phyloP scores from a whole-genome alignment of 371 early-diverging fungal genomes.

The Chytridium lagenaria region DNA sequence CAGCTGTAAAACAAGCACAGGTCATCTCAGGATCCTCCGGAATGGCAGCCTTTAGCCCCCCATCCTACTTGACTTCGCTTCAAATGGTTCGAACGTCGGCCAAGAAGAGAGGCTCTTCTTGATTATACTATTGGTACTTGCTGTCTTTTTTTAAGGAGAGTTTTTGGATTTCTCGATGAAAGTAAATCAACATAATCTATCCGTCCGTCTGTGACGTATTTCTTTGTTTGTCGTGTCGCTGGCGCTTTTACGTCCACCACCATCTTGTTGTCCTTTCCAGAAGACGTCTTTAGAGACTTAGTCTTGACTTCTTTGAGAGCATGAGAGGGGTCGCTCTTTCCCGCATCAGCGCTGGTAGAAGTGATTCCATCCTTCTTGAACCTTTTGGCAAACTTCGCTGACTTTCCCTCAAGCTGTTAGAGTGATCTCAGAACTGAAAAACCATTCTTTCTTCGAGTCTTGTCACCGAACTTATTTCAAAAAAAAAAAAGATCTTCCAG shows the following conservation, averaged over 20 bases:
- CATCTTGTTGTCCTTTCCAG: background rate
- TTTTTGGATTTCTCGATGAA: constrained; percentile 29
- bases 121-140: no score
- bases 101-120: constrained; percentile 6
- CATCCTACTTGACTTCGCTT: background rate
- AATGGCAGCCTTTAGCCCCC: background rate
- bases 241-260: background rate
- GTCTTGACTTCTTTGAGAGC: background rate
- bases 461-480: background rate
- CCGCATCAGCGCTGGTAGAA: no score
- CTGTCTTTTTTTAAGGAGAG: constrained; percentile 17
- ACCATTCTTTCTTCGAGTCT: background rate
- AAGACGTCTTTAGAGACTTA: background rate
- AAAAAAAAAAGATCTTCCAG: constrained; percentile 1
- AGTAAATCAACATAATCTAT: constrained; percentile 32
- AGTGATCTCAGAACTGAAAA: no score
- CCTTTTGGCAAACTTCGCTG: constrained; percentile 31
- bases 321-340: background rate
- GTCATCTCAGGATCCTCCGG: background rate
- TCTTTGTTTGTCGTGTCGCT: background rate
- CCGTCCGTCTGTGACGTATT: constrained; percentile 29
- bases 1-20: background rate
- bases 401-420: constrained; percentile 24
- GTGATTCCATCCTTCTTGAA: constrained; percentile 16
- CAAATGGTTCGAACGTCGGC: background rate